A percentile compares a stretch with the other conserved stretches of the same genome.
Conservation (phyloP, 441 rosid species). For the Corymbia citriodora region DNA sequence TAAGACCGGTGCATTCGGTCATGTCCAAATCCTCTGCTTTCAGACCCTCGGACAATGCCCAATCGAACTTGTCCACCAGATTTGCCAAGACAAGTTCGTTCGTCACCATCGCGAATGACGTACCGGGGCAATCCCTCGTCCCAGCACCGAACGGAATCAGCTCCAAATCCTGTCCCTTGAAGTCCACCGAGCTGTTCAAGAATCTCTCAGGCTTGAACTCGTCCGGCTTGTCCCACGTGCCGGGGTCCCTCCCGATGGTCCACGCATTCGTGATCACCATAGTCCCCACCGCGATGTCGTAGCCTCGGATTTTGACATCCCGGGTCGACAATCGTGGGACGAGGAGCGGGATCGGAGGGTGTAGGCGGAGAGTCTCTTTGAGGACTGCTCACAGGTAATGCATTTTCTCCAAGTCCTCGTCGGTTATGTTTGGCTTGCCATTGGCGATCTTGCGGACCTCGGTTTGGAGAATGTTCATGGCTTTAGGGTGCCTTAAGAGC, state of each 20-base stretch:
- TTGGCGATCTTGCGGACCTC: not conserved
- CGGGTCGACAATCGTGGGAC: not conserved
- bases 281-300: not conserved
- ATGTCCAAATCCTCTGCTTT: not conserved
- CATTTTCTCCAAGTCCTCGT: not conserved
- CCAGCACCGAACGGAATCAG: not conserved
- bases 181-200: not conserved
- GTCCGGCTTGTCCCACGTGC: not conserved
- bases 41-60: not conserved
- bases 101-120: not conserved
- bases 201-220: not conserved
- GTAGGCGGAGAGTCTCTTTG: not conserved
- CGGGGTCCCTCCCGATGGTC: not conserved
- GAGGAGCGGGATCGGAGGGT: not conserved
- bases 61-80: not conserved
- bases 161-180: not conserved
- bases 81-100: not conserved
- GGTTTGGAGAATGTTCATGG: not conserved
- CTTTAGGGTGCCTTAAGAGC: not conserved
- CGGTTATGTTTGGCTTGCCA: not conserved
- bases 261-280: not conserved
- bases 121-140: not conserved
- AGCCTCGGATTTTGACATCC: not conserved
- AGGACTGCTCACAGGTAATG: not conserved
- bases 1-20: not conserved